These are phyloP conservation scores for Pseudogymnoascus pannorum DNA, from an alignment of 2,329 filamentous ascomycete species.

Conservation along the genomic window DNA sequence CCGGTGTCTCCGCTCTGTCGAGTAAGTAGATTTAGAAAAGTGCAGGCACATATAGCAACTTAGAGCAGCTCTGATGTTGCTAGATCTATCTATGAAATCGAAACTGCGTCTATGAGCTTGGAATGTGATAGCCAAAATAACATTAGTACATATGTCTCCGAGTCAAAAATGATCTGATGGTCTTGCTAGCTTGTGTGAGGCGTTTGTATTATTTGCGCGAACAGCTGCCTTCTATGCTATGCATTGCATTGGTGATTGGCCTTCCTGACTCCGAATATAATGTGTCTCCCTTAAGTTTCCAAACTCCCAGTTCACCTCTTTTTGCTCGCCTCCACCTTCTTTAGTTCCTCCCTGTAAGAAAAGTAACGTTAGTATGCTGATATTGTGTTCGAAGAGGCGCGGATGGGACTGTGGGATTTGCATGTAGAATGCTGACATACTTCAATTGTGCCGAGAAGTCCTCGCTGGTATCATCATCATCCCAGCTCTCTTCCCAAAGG, in stretches of 20 bases:
- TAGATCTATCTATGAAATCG: conserved; percentile 4
- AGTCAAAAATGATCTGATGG: not conserved
- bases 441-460: conserved; percentile 93
- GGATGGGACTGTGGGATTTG: not conserved
- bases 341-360: conserved; percentile 68
- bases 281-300: conserved; percentile 16
- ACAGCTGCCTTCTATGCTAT: conserved; percentile 8
- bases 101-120: not conserved
- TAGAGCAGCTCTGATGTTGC: conserved; percentile 7
- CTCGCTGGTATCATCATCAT: conserved; percentile 94
- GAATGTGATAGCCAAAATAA: not conserved
- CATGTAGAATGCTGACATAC: conserved; percentile 44
- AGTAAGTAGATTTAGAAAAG: conserved; percentile 47
- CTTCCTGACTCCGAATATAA: conserved; percentile 8
- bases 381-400: not conserved
- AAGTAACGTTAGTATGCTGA: conserved; percentile 2
- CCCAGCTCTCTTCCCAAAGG: conserved; percentile 99
- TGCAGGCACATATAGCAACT: conserved; percentile 4
- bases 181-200: not conserved
- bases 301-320: conserved; percentile 41
- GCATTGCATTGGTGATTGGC: conserved; percentile 6
- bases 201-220: conserved; percentile 8
- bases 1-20: conserved; percentile 87
- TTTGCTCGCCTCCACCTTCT: conserved; percentile 81
- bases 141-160: not conserved